Conservation (phyloP, 1,284 basidiomycete species). For the Ustilago esculenta region DNA sequence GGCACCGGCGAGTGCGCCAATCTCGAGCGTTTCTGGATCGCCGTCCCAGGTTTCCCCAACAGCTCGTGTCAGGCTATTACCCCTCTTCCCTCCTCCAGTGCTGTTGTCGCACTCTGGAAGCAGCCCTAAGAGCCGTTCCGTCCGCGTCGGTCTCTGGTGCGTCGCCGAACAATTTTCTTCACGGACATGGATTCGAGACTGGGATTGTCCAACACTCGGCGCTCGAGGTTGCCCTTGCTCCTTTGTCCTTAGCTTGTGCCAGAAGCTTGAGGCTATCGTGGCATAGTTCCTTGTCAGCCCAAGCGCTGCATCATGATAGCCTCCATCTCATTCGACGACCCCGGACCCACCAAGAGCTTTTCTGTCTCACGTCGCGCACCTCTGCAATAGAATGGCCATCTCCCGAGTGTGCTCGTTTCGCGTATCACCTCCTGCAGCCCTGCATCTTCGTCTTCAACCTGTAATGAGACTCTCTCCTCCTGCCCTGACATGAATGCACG, state of each 20-base stretch:
- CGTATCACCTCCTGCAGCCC: conserved; percentile 2
- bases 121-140: background rate
- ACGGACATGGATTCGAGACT: too few relatives aligned
- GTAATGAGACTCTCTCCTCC: background rate
- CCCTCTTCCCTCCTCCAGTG: too few relatives aligned
- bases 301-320: conserved; percentile 7
- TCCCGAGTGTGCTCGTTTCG: conserved; percentile 1
- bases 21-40: conserved; percentile 30
- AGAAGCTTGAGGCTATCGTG: conserved; percentile 1
- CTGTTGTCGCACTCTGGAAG: too few relatives aligned
- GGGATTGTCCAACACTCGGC: conserved; percentile 3
- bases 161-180: too few relatives aligned
- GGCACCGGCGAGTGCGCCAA: conserved; percentile 9
- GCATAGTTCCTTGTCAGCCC: background rate
- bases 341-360: conserved; percentile 22
- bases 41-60: conserved; percentile 11
- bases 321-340: conserved; percentile 34
- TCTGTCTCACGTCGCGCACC: conserved; percentile 1
- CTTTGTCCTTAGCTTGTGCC: background rate
- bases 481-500: background rate
- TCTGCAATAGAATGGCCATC: background rate
- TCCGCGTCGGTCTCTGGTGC: conserved; percentile 10
- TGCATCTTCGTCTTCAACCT: conserved; percentile 2
- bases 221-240: background rate
- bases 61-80: conserved; percentile 1